These are phyloP conservation scores for Chrysanthemum lavandulifolium DNA, from an alignment of 129 eudicot genomes.

Conservation along the genomic window DNA sequence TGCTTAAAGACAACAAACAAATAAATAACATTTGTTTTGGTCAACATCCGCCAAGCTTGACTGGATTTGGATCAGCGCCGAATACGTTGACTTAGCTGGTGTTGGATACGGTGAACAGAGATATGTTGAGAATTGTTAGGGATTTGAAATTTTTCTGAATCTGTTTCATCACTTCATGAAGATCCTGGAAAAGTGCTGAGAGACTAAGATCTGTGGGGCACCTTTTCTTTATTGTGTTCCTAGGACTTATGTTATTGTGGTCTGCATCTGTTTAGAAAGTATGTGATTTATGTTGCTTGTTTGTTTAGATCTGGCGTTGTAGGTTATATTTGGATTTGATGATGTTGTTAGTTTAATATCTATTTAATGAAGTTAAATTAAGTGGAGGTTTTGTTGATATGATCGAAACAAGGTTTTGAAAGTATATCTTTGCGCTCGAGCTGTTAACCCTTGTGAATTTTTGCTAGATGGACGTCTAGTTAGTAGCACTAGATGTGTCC, in stretches of 20 bases:
- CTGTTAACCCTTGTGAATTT: no score
- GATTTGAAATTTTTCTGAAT: constrained; percentile 88
- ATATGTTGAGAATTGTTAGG: constrained; percentile 80
- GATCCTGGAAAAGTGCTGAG: constrained; percentile 97
- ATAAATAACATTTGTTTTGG: no score
- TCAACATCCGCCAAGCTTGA: constrained; percentile 13
- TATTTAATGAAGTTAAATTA: background rate
- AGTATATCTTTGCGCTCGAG: background rate
- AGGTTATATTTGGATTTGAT: no score
- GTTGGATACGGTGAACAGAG: constrained; percentile 93
- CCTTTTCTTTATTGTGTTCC: constrained; percentile 95
- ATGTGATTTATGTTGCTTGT: background rate
- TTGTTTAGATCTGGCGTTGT: no score
- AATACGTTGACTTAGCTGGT: constrained; percentile 89
- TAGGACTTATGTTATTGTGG: constrained; percentile 85
- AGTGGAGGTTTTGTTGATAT: background rate
- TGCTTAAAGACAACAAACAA: no score
- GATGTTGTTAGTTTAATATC: no score
- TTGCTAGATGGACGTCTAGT: no score
- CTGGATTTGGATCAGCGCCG: constrained; percentile 74
- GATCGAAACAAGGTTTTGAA: background rate
- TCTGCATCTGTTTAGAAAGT: constrained; percentile 95
- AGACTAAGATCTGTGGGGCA: constrained; percentile 99
- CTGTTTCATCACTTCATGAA: constrained; percentile 81
- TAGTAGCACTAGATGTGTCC: background rate